Evolutionary conservation across 139 green algal species (phyloP), one percentile per base, ranked within the genome.

Genomic region (Spirogloea muscicola): DNA sequence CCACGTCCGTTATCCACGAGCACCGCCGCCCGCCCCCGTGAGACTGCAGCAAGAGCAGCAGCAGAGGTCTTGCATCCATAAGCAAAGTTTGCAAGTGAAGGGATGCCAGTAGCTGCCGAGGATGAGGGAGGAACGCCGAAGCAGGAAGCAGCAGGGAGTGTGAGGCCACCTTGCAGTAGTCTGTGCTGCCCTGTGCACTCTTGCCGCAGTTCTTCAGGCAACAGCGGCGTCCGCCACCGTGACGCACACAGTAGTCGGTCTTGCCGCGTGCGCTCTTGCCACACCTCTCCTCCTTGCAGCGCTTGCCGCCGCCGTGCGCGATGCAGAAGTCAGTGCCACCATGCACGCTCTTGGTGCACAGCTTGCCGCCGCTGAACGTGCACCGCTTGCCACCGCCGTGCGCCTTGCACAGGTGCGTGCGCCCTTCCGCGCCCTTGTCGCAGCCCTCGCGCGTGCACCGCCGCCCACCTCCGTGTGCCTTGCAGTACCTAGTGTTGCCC

Each of bases 101-200:
- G n/a, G n/a, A n/a, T n/a, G n/a, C n/a, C n/a, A n/a, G n/a, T n/a
- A n/a, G n/a, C n/a, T n/a, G n/a, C n/a, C n/a, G n/a, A n/a, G n/a
- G n/a, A n/a, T n/a, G n/a, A n/a, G n/a, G n/a, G n/a, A n/a, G n/a
- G n/a, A n/a, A n/a, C n/a, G n/a, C n/a, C n/a, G n/a, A n/a, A n/a
- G n/a, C n/a, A n/a, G n/a, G n/a, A n/a, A n/a, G n/a, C n/a, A n/a
- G n/a, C n/a, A n/a, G n/a, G n/a, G n/a, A n/a, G n/a, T n/a, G n/a
- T n/a, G n/a, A n/a, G n/a, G n/a, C n/a, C 27, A 68, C 68, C 68
- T 76, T 76, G 68, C 68, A 76, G 7, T 57, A 37, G 68, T 76
- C 38, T 3, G 68, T 76, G 52, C 55, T 76, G 6, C 68, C 68
- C 58, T 76, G 68, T 3, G 68, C 68, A 37, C 55, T 75, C 68